Base-by-base conservation (phyloP, 108 stramenopile genomes). In the Pseudonitzschia delicatissima region DNA sequence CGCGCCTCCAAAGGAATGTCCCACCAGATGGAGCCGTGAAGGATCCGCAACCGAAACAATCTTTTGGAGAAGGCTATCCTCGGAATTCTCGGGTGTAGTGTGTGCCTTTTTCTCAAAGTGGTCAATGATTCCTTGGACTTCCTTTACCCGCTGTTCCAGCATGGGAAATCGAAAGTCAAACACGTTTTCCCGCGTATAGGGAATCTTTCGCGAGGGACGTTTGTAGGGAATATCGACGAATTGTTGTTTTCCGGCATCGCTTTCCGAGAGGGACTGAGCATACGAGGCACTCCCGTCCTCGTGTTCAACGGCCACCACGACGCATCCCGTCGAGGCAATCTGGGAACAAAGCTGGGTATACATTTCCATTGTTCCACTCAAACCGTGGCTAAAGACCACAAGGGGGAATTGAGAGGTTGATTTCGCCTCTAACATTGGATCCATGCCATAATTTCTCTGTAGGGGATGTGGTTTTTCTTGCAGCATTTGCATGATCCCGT, bases 1-100 rank as follows among this genome's bases (percentile, higher is more conserved):
- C 11, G 73, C 77, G 25, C 77, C 80, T 26, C 83, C 83, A 66
- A 85, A 81, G 37, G 73, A 75, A 73, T 85, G 83, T 29, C 80
- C 83, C 27, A 85, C 60, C 9, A 81, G 23, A 40, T 61, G 39
- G 17, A 85, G 35, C 21, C 59, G 51, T 21, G 63, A 20, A 0
- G 47, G 39, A 70, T 76, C 65, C 0, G 67, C 40, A 15, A 39
- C 42, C 0, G 62, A 17, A 7, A 76, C 26, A 37, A 76, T 50
- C 37, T 76, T 48, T 32, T 53, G 50, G 13, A 64, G 23, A 3
- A 60, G 0, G n/a, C n/a, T n/a, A 4, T n/a, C 31, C 7, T 33
- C n/a, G 5, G n/a, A n/a, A 6, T 32, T 28, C 6, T 64, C 44
- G 9, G n/a, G 7, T 3, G 34, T 40, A 18, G 6, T 21, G 6